A percentile compares a stretch with the other conserved stretches of the same genome.
Evolutionary conservation across 2,329 filamentous ascomycete genomes (phyloP).

Genomic region (Ilyonectria robusta): DNA sequence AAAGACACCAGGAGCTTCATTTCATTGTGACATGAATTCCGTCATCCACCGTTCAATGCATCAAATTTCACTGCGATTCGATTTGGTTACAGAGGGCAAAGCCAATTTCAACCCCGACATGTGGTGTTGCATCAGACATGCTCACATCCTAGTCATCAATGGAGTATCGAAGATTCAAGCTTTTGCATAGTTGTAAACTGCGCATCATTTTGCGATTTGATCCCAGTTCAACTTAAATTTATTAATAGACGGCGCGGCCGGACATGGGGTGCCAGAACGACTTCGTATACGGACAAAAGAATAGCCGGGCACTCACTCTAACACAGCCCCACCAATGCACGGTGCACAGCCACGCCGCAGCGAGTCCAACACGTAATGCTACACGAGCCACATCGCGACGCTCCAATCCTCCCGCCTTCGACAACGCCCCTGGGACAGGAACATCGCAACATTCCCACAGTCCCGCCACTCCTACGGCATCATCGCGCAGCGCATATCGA

Average conservation of each 20-base stretch:
- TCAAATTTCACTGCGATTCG: background rate
- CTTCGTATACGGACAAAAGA: conserved; percentile 30
- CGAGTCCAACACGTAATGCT: conserved; percentile 42
- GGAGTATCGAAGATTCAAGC: background rate
- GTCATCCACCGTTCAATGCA: background rate
- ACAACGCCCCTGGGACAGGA: conserved; percentile 34
- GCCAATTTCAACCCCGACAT: background rate
- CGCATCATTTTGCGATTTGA: background rate
- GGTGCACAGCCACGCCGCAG: conserved; percentile 39
- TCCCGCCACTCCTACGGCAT: conserved; percentile 29
- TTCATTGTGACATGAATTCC: background rate
- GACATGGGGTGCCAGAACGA: too few species aligned
- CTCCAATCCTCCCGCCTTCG: conserved; percentile 29
- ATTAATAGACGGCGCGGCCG: background rate
- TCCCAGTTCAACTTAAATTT: background rate
- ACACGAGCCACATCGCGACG: conserved; percentile 41
- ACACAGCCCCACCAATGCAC: conserved; percentile 24
- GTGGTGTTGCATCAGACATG: background rate
- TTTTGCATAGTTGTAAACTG: background rate
- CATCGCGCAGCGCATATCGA: conserved; percentile 37
- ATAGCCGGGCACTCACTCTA: conserved; percentile 23
- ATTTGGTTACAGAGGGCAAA: background rate
- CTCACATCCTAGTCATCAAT: background rate
- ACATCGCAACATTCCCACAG: conserved; percentile 36
- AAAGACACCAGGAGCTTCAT: background rate